phyloP scores from a whole-genome alignment of 106 monocot genomes.

The Platanthera guangdongensis region DNA sequence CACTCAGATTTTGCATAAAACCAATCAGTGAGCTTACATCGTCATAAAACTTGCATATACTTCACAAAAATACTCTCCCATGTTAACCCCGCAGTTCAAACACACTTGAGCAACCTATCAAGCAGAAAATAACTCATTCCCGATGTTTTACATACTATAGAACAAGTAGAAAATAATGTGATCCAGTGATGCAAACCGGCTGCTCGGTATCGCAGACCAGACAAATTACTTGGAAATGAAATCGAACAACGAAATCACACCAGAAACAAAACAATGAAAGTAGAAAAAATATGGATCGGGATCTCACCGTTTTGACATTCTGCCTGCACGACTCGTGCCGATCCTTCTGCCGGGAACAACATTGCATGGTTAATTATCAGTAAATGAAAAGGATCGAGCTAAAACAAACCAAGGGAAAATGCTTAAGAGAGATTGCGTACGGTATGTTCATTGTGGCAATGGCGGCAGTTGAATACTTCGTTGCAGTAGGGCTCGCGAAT shows the following conservation, averaged over 20 bases:
- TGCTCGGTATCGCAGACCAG: too few species aligned
- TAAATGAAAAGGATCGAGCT: background rate
- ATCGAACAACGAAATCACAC: too few species aligned
- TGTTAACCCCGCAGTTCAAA: too few species aligned
- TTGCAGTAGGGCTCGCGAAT: constrained; percentile 82
- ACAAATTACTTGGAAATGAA: too few species aligned
- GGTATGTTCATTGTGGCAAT: constrained; percentile 81
- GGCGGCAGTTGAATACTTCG: constrained; percentile 67
- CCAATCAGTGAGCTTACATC: constrained; percentile 33
- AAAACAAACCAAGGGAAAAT: background rate
- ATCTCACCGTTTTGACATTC: constrained; percentile 36
- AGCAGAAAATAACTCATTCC: too few species aligned
- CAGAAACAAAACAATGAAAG: background rate
- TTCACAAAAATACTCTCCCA: constrained; percentile 77
- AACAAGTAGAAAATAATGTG: too few species aligned
- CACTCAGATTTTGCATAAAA: background rate
- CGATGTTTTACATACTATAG: too few species aligned
- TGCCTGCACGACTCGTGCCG: constrained; percentile 47
- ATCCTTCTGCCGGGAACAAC: constrained; percentile 13
- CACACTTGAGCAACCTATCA: too few species aligned
- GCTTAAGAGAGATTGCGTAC: constrained; percentile 30
- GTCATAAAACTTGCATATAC: constrained; percentile 81
- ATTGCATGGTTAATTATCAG: background rate
- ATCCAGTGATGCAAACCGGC: too few species aligned
- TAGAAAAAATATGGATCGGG: background rate